Percentiles rank a stretch among this genome's conserved stretches.
Conservation (phyloP, 805 yeast genomes). For the Candida chilensis region DNA sequence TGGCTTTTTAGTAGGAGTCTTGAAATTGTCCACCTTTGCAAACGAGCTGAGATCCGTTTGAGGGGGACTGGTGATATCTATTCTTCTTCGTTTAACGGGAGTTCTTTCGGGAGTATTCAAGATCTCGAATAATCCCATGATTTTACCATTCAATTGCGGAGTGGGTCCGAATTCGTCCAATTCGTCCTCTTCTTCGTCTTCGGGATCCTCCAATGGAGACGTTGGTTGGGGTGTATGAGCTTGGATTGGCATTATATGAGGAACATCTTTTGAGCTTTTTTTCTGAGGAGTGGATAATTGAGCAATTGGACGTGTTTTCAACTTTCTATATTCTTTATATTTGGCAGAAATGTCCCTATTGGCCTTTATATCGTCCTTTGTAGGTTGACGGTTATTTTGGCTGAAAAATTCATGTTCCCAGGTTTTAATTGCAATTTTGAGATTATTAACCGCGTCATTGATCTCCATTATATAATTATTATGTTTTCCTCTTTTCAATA, state of each 20-base stretch:
- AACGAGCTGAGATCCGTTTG: no score
- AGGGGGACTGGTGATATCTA: no score
- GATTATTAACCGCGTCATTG: no score
- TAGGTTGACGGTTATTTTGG: slow-evolving; percentile 28
- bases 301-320: no score
- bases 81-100: background rate
- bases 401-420: slow-evolving; percentile 44
- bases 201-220: no score
- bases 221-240: no score
- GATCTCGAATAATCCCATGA: slow-evolving; percentile 64
- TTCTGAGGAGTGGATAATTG: no score
- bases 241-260: no score
- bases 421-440: slow-evolving; percentile 36
- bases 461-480: no score
- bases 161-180: slow-evolving; percentile 67
- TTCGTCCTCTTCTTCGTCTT: no score
- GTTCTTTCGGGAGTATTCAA: slow-evolving; percentile 4
- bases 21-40: slow-evolving; percentile 8
- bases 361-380: slow-evolving; percentile 34
- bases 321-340: slow-evolving; percentile 20
- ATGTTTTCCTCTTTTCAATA: no score
- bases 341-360: slow-evolving; percentile 19
- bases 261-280: no score
- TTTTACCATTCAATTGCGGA: slow-evolving; percentile 76
- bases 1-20: slow-evolving; percentile 13